These are phyloP conservation scores for Bisporella sp. DNA, from an alignment of 2,329 filamentous ascomycete species.

Conservation along the genomic window DNA sequence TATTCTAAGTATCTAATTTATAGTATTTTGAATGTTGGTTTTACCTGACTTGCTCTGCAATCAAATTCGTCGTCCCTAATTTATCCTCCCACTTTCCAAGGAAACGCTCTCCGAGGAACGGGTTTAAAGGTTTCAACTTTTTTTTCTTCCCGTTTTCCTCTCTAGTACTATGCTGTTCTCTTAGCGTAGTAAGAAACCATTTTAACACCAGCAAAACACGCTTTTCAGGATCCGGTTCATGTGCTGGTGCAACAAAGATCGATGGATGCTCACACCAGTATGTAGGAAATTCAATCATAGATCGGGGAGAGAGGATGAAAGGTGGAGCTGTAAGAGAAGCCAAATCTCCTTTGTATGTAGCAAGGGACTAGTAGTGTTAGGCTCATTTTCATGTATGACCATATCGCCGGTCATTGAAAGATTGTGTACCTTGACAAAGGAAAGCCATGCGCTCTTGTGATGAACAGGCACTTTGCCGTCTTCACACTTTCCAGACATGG, in stretches of 20 bases:
- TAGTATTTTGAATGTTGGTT: no score
- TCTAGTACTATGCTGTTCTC: conserved; percentile 65
- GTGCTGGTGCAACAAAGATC: conserved; percentile 74
- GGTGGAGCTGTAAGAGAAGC: conserved; percentile 74
- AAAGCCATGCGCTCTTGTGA: conserved; percentile 24
- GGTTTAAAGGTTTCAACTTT: conserved; percentile 96
- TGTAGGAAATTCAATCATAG: conserved; percentile 71
- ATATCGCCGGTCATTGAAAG: no score
- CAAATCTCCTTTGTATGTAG: conserved; percentile 76
- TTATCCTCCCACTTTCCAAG: conserved; percentile 82
- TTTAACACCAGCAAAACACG: conserved; percentile 28
- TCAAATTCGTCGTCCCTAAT: conserved; percentile 72
- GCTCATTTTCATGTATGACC: neutral
- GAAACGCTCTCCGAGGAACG: conserved; percentile 91
- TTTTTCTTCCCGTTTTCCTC: conserved; percentile 66
- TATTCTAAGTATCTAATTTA: no score
- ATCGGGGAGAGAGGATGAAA: conserved; percentile 73
- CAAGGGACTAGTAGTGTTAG: conserved; percentile 48
- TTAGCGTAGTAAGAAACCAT: conserved; percentile 91
- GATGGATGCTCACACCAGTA: conserved; percentile 76
- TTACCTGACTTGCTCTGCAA: conserved; percentile 82
- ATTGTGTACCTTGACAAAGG: conserved; percentile 22
- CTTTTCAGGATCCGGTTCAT: conserved; percentile 63
- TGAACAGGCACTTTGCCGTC: conserved; percentile 16
- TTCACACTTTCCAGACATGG: neutral